Percentiles rank a stretch among this genome's conserved stretches.
These are phyloP conservation scores for Krasilnikovozyma curviuscula DNA, from an alignment of 768 basidiomycete genomes.

Conservation along the genomic window DNA sequence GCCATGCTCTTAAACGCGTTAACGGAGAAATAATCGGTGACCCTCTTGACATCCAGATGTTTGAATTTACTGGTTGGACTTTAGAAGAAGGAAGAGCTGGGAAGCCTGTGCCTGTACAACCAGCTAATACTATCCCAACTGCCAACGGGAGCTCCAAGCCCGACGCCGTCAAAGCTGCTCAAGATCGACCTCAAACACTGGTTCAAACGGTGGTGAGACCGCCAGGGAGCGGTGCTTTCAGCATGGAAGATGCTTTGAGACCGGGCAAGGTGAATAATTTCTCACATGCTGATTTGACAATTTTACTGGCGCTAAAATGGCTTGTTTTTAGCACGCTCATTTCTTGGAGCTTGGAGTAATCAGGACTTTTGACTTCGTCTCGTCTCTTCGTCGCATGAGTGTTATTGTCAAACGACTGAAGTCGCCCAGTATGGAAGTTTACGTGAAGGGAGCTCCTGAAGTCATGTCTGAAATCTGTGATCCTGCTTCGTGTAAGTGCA, in stretches of 20 bases:
- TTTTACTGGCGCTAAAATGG: not conserved
- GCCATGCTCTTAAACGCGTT: constrained; percentile 83
- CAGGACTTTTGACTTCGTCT: constrained; percentile 88
- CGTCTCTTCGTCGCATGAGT: constrained; percentile 81
- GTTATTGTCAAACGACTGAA: constrained; percentile 90
- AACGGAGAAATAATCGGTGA: constrained; percentile 79
- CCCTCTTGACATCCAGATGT: constrained; percentile 94
- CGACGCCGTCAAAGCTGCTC: constrained; percentile 13
- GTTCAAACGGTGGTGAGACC: constrained; percentile 94
- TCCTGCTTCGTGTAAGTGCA: constrained; percentile 57
- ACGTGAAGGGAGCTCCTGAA: constrained; percentile 98
- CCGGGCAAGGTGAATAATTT: constrained; percentile 45
- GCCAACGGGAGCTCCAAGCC: constrained; percentile 31
- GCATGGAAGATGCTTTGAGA: constrained; percentile 80
- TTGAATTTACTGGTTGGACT: constrained; percentile 87
- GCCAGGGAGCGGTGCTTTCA: constrained; percentile 76
- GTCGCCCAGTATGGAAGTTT: constrained; percentile 87
- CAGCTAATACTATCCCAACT: constrained; percentile 31
- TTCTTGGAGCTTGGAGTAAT: constrained; percentile 95
- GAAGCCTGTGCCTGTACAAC: constrained; percentile 31
- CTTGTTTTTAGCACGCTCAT: constrained; percentile 57
- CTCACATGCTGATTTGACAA: not conserved
- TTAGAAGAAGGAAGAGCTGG: constrained; percentile 72
- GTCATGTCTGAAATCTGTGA: constrained; percentile 94
- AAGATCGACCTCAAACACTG: constrained; percentile 59